Evolutionary conservation across 1,284 basidiomycete genomes (phyloP), one percentile per base, ranked within the genome.

Genomic region (Caloboletus inedulis): DNA sequence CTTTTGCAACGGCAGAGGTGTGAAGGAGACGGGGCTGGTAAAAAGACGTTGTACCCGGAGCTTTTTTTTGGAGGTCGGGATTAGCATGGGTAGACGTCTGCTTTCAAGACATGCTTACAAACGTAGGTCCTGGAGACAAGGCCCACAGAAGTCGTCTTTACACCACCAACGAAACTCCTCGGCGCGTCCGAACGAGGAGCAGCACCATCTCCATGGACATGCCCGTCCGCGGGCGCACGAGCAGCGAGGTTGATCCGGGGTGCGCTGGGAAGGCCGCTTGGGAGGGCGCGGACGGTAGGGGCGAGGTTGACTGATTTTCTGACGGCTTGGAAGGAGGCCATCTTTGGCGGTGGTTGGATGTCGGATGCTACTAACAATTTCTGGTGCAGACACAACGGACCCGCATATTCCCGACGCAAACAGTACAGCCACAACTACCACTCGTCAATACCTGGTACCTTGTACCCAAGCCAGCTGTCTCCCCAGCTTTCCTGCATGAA

Each of bases 221-320:
- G 85, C 52, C 77, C 78, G 66, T 79, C 77, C 56, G 79, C 74
- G 57, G 83, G 79, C 41, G 80, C 79, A 62, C 81, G 82, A 47
- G 79, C 83, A 54, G 81, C 75, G 63, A 92, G 73, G 73, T 86
- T 89, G 65, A 93, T 72, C 51, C 83, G 75, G 37, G 86, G 81
- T 13, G 82, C 88, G 57, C 68, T 68, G 37, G 91, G 91, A 18
- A 87, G 75, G 55, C 90, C 91, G 41, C 80, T 84, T 39, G 92
- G 79, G 57, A 90, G 81, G 9, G 82, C 77, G 68, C 89, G 84
- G 60, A 90, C 84, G 43, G 92, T 92, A 54, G 92, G 89, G 40
- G 89, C 74, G 65, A 96, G 77, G 74, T 85, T 93, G 69, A 92
- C 74, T 60, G 87, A 86, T 74, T 85, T 91, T 84, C 85, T 89